Conservation (phyloP, 495 filamentous ascomycete species). For the Pyrenula massariospora region DNA sequence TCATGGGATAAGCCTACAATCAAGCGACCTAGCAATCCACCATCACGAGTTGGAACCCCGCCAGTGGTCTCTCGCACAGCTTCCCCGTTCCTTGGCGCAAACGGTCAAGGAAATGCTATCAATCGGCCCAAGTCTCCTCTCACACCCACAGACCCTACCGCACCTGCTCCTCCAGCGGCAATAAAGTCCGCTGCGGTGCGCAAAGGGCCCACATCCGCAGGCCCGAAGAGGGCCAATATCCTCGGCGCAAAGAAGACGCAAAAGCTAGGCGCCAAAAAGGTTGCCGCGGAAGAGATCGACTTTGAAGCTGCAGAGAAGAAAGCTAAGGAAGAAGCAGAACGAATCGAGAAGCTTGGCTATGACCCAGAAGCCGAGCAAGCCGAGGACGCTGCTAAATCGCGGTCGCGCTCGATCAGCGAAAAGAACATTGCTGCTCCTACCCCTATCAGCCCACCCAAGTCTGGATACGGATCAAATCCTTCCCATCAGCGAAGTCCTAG, state of each 20-base stretch:
- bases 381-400: constrained; percentile 40
- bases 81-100: constrained; percentile 77
- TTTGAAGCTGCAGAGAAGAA: constrained; percentile 96
- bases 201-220: constrained; percentile 48
- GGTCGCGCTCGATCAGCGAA: constrained; percentile 29
- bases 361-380: constrained; percentile 80
- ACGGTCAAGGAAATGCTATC: constrained; percentile 55
- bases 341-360: constrained; percentile 96
- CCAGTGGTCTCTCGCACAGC: constrained; percentile 72
- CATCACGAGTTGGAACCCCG: constrained; percentile 82
- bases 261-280: constrained; percentile 88
- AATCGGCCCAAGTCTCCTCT: constrained; percentile 75
- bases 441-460: constrained; percentile 54
- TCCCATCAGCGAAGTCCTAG: constrained; percentile 47
- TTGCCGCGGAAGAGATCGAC: constrained; percentile 68
- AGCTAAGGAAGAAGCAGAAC: constrained; percentile 93
- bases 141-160: constrained; percentile 39
- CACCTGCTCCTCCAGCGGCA: constrained; percentile 34
- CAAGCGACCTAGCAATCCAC: constrained; percentile 89
- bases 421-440: constrained; percentile 58
- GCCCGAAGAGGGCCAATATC: constrained; percentile 67
- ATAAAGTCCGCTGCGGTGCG: constrained; percentile 68
- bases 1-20: constrained; percentile 97
- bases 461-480: constrained; percentile 44
- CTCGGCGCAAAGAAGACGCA: constrained; percentile 79